Conservation (phyloP, 768 basidiomycete species). For the Boletus edulis region DNA sequence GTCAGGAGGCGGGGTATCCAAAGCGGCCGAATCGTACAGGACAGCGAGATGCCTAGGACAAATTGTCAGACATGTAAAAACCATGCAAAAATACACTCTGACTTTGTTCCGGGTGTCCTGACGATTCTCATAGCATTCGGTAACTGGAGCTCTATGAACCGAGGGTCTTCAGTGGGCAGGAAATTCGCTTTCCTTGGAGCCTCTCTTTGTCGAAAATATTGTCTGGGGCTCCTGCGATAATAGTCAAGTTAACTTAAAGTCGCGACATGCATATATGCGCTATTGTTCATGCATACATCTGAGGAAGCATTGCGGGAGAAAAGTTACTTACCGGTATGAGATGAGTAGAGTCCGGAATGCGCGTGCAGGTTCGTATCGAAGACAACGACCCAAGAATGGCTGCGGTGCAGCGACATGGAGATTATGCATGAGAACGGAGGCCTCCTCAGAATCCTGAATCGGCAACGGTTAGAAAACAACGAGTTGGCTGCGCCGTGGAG, state of each 20-base stretch:
- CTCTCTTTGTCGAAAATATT: conserved; percentile 20
- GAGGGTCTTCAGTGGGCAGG: conserved; percentile 18
- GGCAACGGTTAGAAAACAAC: not conserved
- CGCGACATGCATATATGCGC: conserved; percentile 21
- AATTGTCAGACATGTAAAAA: not conserved
- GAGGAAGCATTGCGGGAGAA: not conserved
- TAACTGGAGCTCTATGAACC: conserved; percentile 43
- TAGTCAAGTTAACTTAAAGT: conserved; percentile 7
- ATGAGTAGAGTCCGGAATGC: conserved; percentile 72
- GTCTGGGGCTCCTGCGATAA: conserved; percentile 17
- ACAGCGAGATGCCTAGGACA: conserved; percentile 38
- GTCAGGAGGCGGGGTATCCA: conserved; percentile 11
- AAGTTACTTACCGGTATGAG: conserved; percentile 59
- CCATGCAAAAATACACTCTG: conserved; percentile 4
- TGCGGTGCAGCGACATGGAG: conserved; percentile 54
- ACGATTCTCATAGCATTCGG: conserved; percentile 62
- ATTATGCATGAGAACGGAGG: conserved; percentile 56
- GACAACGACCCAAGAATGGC: conserved; percentile 66
- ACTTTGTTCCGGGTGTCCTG: conserved; percentile 55
- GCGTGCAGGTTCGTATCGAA: conserved; percentile 78
- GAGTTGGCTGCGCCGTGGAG: not conserved
- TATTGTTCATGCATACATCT: conserved; percentile 13
- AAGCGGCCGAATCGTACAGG: conserved; percentile 58
- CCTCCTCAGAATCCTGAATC: conserved; percentile 53
- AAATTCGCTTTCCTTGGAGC: conserved; percentile 12